A percentile compares a stretch with the other conserved stretches of the same genome.
These are phyloP conservation scores for Aspergillus chevalieri DNA, from an alignment of 2,329 filamentous ascomycete species.

Conservation along the genomic window DNA sequence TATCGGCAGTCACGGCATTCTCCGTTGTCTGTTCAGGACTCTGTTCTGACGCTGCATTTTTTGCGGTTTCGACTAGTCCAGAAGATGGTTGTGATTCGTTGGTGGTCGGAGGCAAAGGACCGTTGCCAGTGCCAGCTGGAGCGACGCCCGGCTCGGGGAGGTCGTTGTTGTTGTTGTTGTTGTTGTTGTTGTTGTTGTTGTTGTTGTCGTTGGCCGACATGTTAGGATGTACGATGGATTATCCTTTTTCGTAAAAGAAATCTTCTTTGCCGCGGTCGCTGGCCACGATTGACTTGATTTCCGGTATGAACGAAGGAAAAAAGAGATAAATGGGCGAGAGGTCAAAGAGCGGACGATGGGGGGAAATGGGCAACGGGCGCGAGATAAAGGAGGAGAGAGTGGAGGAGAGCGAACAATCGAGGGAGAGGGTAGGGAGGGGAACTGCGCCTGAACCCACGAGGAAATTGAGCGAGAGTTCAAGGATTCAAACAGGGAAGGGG, in stretches of 20 bases:
- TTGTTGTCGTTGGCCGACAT: background rate
- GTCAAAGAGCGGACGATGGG: background rate
- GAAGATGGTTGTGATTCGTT: constrained; percentile 15
- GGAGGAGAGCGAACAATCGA: background rate
- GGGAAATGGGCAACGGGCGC: background rate
- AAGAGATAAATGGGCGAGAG: background rate
- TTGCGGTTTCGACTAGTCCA: constrained; percentile 8
- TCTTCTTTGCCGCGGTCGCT: too few species aligned
- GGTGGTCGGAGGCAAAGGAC: constrained; percentile 11
- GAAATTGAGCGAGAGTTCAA: background rate
- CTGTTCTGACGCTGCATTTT: constrained; percentile 8
- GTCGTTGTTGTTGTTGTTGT: constrained; percentile 7
- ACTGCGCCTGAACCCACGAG: background rate
- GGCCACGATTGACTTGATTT: background rate
- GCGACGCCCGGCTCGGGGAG: constrained; percentile 14
- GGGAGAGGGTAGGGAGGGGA: background rate
- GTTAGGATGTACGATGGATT: too few species aligned
- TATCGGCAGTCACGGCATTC: constrained; percentile 7
- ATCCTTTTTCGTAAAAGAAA: background rate
- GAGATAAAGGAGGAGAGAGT: background rate
- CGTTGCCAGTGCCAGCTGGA: constrained; percentile 9
- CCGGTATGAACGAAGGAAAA: background rate
- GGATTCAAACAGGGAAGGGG: background rate
- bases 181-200: background rate
- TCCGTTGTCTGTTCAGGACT: constrained; percentile 9